Conservation (phyloP, 345 rosid genomes). For the Leavenworthia alabamica region DNA sequence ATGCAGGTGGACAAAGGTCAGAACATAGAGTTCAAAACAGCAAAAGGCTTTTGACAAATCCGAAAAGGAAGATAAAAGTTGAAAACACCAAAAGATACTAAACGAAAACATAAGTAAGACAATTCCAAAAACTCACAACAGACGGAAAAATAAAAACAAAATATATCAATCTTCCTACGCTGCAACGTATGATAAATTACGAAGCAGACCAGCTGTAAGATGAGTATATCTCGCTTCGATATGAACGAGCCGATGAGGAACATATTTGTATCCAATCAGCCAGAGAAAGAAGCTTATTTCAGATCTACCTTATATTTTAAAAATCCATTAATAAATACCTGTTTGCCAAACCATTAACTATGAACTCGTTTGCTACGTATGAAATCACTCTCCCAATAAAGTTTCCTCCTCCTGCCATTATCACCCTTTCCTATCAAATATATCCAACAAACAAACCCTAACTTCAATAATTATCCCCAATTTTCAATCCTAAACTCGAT, state of each 20-base stretch:
- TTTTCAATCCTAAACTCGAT: not conserved
- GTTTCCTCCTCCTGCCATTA: conserved; percentile 94
- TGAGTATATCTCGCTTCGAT: conserved; percentile 39
- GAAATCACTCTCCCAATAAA: conserved; percentile 69
- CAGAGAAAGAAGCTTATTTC: conserved; percentile 41
- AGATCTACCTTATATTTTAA: not conserved
- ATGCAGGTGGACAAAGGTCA: not conserved
- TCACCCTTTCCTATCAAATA: conserved; percentile 12
- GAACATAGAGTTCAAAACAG: not conserved
- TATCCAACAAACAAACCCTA: not conserved
- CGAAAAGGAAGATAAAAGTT: not conserved
- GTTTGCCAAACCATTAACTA: conserved; percentile 83
- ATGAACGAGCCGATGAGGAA: conserved; percentile 47
- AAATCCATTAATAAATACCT: conserved; percentile 38
- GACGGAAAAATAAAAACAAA: not conserved
- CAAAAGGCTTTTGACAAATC: not conserved
- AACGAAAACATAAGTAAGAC: not conserved
- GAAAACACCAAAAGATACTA: not conserved
- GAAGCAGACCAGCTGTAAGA: conserved; percentile 37
- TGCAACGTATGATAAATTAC: conserved; percentile 26
- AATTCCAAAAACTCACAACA: not conserved
- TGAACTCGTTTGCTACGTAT: conserved; percentile 67
- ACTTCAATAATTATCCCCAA: not conserved
- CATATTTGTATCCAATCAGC: conserved; percentile 26
- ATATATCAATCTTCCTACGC: conserved; percentile 34